Base-by-base conservation (phyloP, 2,329 filamentous ascomycete genomes). In the Orbilia brochopaga region DNA sequence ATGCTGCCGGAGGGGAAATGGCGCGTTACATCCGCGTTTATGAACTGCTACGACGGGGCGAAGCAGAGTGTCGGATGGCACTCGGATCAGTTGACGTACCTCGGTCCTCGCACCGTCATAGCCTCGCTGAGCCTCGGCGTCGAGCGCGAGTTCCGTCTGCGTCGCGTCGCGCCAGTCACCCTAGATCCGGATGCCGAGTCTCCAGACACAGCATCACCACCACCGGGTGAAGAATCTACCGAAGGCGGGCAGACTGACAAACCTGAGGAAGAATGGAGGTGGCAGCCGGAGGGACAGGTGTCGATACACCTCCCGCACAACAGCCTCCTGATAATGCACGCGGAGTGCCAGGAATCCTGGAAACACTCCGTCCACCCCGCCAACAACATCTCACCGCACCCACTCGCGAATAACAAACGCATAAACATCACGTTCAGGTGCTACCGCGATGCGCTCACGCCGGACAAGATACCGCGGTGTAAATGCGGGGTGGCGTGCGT, bases 331-430 rank as follows among this genome's bases (percentile, higher is more conserved):
- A 83, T 97, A 8, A 97, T 99, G 94, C 92, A 97, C 77, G 92
- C 93, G 0, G 91, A 96, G 78, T 97, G 96, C 91, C 93, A 97
- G 78, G 93, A 97, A 78, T 88, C 90, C 78, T 97, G 92, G 92
- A 97, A 97, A 79, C 94, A 99, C 79, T 74, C 70, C 75, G 90
- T 99, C 48, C 83, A 87, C 0, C 90, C 92, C 0, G 88, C 90
- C 0, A 83, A 84, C 54, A 86, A 88, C 2, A 90, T 97, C 67
- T 89, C 92, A 73, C 91, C 91, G 0, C 94, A 99, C 78, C 91
- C 92, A 0, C 78, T 96, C 0, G 85, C 92, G 0, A 89, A 88
- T 0, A 92, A 87, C 75, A 88, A 86, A 74, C 85, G 94, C 44
- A 92, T 99, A 76, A 97, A 97, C 78, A 85, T 99, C 78, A 99